A percentile compares a stretch with the other conserved stretches of the same genome.
phyloP scores from a whole-genome alignment of 768 basidiomycete species.

The Arthromyces matolae region DNA sequence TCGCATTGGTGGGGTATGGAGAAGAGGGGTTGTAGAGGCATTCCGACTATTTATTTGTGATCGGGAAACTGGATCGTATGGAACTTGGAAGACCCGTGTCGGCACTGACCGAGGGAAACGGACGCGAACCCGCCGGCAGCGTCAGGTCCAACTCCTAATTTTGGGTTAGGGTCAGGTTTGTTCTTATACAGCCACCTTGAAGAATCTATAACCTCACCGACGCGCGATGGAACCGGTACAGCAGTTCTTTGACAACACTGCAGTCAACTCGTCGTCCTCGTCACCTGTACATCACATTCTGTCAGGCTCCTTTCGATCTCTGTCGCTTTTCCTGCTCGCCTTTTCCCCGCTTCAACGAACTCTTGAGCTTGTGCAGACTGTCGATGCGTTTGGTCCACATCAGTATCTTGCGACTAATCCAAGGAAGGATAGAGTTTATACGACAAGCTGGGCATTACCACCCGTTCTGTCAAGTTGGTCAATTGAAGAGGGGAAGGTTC shows the following conservation, averaged over 20 bases:
- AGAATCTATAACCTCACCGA: too few species aligned
- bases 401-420: constrained; percentile 44
- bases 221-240: constrained; percentile 16
- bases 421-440: constrained; percentile 35
- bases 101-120: constrained; percentile 13
- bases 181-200: background rate
- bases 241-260: background rate
- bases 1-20: background rate
- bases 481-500: constrained; percentile 32
- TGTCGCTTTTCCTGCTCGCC: constrained; percentile 47
- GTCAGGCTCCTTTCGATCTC: constrained; percentile 48
- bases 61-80: background rate
- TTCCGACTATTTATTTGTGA: background rate
- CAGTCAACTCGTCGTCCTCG: constrained; percentile 1
- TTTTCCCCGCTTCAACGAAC: constrained; percentile 40
- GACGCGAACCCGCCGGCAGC: constrained; percentile 8
- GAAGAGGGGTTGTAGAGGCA: background rate
- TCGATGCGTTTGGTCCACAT: constrained; percentile 47
- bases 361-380: constrained; percentile 36
- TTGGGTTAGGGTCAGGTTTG: constrained; percentile 16
- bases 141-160: constrained; percentile 7
- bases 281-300: constrained; percentile 33
- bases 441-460: constrained; percentile 50
- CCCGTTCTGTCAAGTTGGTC: constrained; percentile 46
- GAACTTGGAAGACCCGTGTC: background rate